Percentiles rank a stretch among this genome's conserved stretches.
Conservation (phyloP, 2,329 filamentous ascomycete genomes). For the Aspergillus sp. region DNA sequence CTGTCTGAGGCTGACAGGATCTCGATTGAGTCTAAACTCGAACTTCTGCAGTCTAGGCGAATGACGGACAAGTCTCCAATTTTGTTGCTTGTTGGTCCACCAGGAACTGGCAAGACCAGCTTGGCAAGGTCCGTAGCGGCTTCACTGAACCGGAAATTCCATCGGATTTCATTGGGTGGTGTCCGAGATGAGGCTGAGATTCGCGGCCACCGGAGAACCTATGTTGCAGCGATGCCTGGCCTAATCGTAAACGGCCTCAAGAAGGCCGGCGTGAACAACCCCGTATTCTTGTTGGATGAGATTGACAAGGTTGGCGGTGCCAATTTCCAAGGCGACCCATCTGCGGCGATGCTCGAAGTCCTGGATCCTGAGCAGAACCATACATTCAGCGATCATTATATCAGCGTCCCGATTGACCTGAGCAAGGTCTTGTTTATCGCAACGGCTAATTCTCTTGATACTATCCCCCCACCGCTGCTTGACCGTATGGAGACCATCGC, state of each 20-base stretch:
- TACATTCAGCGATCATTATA: conserved; percentile 90
- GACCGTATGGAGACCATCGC: conserved; percentile 97
- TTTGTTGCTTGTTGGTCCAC: conserved; percentile 83
- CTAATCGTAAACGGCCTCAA: conserved; percentile 87
- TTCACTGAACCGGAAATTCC: conserved; percentile 88
- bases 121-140: conserved; percentile 88
- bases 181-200: conserved; percentile 97
- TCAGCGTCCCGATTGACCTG: conserved; percentile 90
- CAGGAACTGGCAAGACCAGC: conserved; percentile 93
- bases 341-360: conserved; percentile 95
- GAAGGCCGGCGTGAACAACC: conserved; percentile 92
- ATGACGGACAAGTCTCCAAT: conserved; percentile 96
- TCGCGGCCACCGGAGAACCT: conserved; percentile 85
- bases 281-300: conserved; percentile 91
- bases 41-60: conserved; percentile 70
- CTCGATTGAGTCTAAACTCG: conserved; percentile 56
- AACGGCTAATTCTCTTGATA: conserved; percentile 90
- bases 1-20: conserved; percentile 41
- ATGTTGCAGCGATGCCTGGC: conserved; percentile 98
- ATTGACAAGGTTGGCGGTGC: conserved; percentile 93
- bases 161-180: conserved; percentile 91
- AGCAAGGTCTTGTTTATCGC: conserved; percentile 97
- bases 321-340: conserved; percentile 91
- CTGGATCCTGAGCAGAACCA: conserved; percentile 96
- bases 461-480: conserved; percentile 85